Evolutionary conservation across 768 basidiomycete species (phyloP), one percentile per base, ranked within the genome.

Genomic region (Epithele typhae): DNA sequence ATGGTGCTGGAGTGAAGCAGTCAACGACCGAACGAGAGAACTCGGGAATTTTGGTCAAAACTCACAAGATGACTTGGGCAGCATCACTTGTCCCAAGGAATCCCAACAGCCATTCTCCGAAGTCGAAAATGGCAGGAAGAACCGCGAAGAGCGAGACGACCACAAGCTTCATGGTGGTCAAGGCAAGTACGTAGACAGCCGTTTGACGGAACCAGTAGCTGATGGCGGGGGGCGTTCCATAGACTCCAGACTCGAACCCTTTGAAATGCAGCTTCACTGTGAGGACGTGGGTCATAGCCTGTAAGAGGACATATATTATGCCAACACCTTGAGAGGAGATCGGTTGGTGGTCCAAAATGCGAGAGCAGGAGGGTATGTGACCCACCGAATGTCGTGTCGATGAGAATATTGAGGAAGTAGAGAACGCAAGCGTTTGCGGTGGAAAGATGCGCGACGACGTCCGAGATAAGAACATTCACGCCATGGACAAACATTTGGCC

Each of bases 361-460:
- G 38, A 30, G 27, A n/a, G 25, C 18, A 30, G 22, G 22, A 14
- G 2, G 15, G 40, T n/a, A 19, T 5, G n/a, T 17, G 18, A 18
- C 83, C 59, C 53, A 88, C 92, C 95, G 45, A 94, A 72, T 2
- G 92, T 93, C 15, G 90, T 92, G 66, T 98, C 95, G 47, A 97
- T 71, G 22, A 95, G 71, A 40, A 98, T 86, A 58, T 97, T 93
- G 36, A 96, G 79, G 61, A 96, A 94, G 66, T 97, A 96, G 54
- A 80, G 80, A 22, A 87, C 84, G 55, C 95, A 98, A 4, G 95
- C 92, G 63, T 97, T 96, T 33, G 80, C 77, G 14, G 78, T 74
- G 0, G 77, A 77, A 46, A 79, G 73, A 34, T 79, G 69, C 1
- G 92, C 91, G 21, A 84, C 80, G 25, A 91, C 55, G 56, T 81